Evolutionary conservation across 257 asterid species (phyloP).

Genomic region (Penstemon barbatus): DNA sequence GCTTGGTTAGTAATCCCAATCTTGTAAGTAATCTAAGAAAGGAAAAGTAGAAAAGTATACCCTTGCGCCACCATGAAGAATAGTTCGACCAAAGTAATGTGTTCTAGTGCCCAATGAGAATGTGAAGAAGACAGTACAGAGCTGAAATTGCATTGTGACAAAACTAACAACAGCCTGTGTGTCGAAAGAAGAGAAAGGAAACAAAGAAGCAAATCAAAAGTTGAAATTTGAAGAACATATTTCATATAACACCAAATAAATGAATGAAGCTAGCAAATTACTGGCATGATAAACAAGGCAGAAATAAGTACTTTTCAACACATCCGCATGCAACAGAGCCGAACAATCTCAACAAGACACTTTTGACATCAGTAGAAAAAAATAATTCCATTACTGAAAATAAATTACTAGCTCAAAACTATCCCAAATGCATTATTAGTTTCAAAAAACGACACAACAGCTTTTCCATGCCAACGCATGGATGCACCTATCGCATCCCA

Average conservation of each 20-base stretch:
- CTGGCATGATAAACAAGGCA: not conserved
- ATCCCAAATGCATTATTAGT: not conserved
- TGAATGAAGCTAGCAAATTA: slow-evolving; percentile 5
- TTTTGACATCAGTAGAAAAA: not conserved
- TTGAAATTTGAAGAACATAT: slow-evolving; percentile 4
- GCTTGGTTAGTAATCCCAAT: slow-evolving; percentile 23
- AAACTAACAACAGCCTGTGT: slow-evolving; percentile 88
- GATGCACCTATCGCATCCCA: not conserved
- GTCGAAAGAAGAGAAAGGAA: slow-evolving; percentile 14
- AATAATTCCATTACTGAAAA: too few species aligned
- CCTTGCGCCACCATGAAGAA: slow-evolving; percentile 98
- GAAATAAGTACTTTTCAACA: slow-evolving; percentile 3
- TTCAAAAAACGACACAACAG: not conserved
- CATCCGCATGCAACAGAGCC: not conserved
- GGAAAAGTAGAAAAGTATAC: slow-evolving; percentile 43
- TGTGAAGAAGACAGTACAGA: slow-evolving; percentile 87
- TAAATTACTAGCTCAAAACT: too few species aligned
- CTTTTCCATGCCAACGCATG: not conserved
- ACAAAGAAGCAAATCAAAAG: slow-evolving; percentile 17
- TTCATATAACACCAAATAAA: slow-evolving; percentile 10
- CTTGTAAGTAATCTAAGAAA: slow-evolving; percentile 21
- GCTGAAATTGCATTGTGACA: slow-evolving; percentile 98
- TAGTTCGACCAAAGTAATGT: slow-evolving; percentile 96
- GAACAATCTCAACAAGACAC: not conserved
- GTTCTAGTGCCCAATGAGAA: slow-evolving; percentile 94